These are phyloP conservation scores for Dioscorea dumetorum DNA, from an alignment of 106 monocot genomes.

Conservation along the genomic window DNA sequence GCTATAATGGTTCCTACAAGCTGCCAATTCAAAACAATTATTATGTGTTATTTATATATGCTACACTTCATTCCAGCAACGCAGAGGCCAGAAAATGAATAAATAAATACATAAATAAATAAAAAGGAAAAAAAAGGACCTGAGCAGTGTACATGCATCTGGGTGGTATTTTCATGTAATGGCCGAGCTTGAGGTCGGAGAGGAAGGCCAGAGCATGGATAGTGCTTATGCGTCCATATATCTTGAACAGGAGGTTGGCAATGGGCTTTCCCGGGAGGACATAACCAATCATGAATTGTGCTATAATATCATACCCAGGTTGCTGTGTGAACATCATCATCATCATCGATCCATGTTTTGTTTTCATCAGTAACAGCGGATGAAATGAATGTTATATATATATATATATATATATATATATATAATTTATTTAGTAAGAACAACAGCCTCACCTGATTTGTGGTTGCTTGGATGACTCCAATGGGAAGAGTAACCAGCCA, in stretches of 20 bases:
- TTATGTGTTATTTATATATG: no score
- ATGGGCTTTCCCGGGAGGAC: constrained; percentile 83
- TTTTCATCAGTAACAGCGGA: neutral
- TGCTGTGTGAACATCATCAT: constrained; percentile 30
- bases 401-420: neutral
- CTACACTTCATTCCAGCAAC: no score
- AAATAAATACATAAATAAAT: neutral
- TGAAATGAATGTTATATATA: neutral
- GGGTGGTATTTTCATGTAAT: constrained; percentile 97
- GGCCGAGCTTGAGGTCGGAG: constrained; percentile 86
- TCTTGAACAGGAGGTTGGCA: constrained; percentile 85
- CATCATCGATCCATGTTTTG: neutral
- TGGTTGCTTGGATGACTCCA: constrained; percentile 88
- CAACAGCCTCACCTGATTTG: constrained; percentile 57
- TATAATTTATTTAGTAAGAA: neutral
- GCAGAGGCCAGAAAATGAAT: neutral
- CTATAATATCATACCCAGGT: constrained; percentile 95
- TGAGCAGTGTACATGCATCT: constrained; percentile 91
- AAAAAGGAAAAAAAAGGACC: neutral
- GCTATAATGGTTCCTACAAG: constrained; percentile 76
- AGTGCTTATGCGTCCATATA: constrained; percentile 87
- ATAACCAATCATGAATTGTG: constrained; percentile 92
- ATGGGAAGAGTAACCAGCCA: constrained; percentile 82
- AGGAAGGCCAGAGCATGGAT: constrained; percentile 86
- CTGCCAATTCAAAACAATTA: constrained; percentile 17